Evolutionary conservation across 768 basidiomycete species (phyloP).

Genomic region (Vararia minispora): DNA sequence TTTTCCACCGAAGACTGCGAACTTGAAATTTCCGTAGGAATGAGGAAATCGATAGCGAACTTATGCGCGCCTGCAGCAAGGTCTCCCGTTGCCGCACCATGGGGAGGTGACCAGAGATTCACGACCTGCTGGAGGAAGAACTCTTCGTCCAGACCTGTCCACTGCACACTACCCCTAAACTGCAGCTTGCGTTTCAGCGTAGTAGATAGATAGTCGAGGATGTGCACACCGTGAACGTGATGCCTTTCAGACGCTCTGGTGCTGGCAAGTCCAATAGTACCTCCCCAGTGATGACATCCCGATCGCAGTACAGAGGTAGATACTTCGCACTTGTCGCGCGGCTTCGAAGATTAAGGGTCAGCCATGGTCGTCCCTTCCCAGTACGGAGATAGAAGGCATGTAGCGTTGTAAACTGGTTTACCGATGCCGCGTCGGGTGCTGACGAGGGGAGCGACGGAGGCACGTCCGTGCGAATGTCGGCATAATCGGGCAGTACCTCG

Average conservation of each 20-base stretch:
- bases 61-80: slow-evolving; percentile 3
- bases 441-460: not conserved
- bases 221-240: slow-evolving; percentile 4
- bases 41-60: slow-evolving; percentile 8
- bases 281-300: slow-evolving; percentile 8
- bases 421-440: too few species aligned
- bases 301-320: slow-evolving; percentile 5
- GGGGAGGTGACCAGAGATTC: slow-evolving; percentile 6
- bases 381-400: slow-evolving; percentile 4
- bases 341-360: slow-evolving; percentile 6
- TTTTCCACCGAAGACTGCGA: not conserved
- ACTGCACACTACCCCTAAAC: slow-evolving; percentile 7
- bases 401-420: too few species aligned
- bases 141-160: slow-evolving; percentile 8
- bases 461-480: not conserved
- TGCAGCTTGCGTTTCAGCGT: not conserved
- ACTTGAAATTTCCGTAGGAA: not conserved
- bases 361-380: slow-evolving; percentile 2
- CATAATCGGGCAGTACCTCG: slow-evolving; percentile 3
- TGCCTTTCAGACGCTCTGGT: slow-evolving; percentile 7
- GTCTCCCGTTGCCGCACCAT: slow-evolving; percentile 1
- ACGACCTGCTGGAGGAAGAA: slow-evolving; percentile 6
- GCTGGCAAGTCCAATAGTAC: slow-evolving; percentile 5
- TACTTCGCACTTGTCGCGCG: slow-evolving; percentile 7
- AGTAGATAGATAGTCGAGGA: not conserved